phyloP scores from a whole-genome alignment of 2,329 filamentous ascomycete species.

The Exophiala mesophila region DNA sequence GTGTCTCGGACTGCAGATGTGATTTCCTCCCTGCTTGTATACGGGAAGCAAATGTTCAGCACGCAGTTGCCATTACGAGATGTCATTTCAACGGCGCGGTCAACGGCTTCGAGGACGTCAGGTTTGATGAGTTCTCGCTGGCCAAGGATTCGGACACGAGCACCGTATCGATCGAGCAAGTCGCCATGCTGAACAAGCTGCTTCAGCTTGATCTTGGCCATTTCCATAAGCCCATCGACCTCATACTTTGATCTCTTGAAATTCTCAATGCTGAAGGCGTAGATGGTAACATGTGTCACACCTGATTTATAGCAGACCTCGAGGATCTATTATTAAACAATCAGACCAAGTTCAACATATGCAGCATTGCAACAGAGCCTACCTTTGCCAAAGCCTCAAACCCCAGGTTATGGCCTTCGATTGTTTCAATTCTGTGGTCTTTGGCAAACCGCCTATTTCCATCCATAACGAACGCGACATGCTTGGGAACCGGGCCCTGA shows the following conservation, averaged over 20 bases:
- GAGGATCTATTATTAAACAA: constrained; percentile 62
- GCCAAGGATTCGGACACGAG: constrained; percentile 77
- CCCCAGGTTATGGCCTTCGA: constrained; percentile 91
- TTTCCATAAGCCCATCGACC: constrained; percentile 94
- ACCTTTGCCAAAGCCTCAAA: constrained; percentile 91
- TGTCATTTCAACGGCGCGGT: constrained; percentile 80
- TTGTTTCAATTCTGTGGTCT: constrained; percentile 86
- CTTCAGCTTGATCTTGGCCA: constrained; percentile 90
- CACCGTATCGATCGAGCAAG: constrained; percentile 86
- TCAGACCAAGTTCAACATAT: not conserved
- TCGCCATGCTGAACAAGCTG: constrained; percentile 92
- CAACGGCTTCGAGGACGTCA: constrained; percentile 84
- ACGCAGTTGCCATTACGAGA: constrained; percentile 74
- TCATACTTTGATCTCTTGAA: constrained; percentile 96
- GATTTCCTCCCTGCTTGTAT: constrained; percentile 93
- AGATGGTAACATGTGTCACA: constrained; percentile 94
- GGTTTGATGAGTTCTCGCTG: constrained; percentile 76
- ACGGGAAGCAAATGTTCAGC: constrained; percentile 95
- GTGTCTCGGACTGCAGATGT: constrained; percentile 83
- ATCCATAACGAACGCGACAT: constrained; percentile 99
- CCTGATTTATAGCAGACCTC: constrained; percentile 98
- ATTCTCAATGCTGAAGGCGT: constrained; percentile 98
- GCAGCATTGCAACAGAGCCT: constrained; percentile 30
- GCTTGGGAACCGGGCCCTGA: constrained; percentile 86
- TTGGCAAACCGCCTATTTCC: constrained; percentile 91